Conservation (phyloP, 2,329 filamentous ascomycete species). For the Paraphoma chrysanthemicola region DNA sequence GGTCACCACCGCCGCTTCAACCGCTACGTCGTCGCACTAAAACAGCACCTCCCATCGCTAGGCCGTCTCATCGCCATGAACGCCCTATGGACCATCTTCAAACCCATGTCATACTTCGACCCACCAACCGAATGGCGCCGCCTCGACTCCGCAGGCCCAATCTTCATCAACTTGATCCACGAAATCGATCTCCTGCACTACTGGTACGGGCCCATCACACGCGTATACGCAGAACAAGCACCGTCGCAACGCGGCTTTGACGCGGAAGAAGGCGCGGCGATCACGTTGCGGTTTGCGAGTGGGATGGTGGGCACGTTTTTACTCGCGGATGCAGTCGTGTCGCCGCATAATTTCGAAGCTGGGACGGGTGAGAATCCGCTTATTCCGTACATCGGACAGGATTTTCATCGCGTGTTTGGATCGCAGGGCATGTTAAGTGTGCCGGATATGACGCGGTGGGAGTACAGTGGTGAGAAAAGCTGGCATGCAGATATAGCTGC, state of each 20-base stretch:
- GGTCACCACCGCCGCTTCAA: slow-evolving; percentile 69
- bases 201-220: slow-evolving; percentile 60
- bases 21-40: slow-evolving; percentile 60
- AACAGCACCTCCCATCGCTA: slow-evolving; percentile 54
- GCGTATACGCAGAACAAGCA: slow-evolving; percentile 60
- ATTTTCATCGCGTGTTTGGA: slow-evolving; percentile 64
- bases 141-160: slow-evolving; percentile 53
- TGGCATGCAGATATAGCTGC: slow-evolving; percentile 51
- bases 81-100: slow-evolving; percentile 62
- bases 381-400: slow-evolving; percentile 53
- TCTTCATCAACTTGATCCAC: slow-evolving; percentile 68
- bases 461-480: slow-evolving; percentile 52
- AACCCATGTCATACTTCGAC: slow-evolving; percentile 61
- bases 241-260: slow-evolving; percentile 54
- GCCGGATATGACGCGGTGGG: slow-evolving; percentile 60
- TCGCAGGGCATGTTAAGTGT: slow-evolving; percentile 60
- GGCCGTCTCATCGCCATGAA: slow-evolving; percentile 61
- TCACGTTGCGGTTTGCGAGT: slow-evolving; percentile 61
- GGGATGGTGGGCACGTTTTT: slow-evolving; percentile 66
- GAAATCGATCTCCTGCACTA: slow-evolving; percentile 66
- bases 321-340: slow-evolving; percentile 60
- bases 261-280: slow-evolving; percentile 64
- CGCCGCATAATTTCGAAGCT: slow-evolving; percentile 62
- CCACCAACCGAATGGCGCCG: slow-evolving; percentile 58
- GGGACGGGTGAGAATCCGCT: slow-evolving; percentile 66